Evolutionary conservation across 2,329 filamentous ascomycete species (phyloP).

Genomic region (Diaporthe sp.): DNA sequence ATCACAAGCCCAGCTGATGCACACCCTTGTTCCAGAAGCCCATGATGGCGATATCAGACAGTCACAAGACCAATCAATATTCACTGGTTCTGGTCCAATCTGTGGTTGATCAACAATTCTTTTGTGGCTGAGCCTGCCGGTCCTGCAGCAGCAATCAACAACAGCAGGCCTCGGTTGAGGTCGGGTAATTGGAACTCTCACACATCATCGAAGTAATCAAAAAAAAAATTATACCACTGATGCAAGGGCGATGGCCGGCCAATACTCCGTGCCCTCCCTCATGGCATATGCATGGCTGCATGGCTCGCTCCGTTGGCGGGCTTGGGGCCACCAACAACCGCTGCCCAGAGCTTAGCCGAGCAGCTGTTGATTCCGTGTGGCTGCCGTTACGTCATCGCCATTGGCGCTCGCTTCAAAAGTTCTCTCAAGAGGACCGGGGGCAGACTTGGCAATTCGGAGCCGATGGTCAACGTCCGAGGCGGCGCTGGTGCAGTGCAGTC

Average conservation of each 20-base stretch:
- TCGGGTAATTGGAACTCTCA: not conserved
- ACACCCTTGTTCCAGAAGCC: not conserved
- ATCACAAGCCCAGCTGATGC: constrained; percentile 20
- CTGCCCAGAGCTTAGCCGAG: constrained; percentile 31
- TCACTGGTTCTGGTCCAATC: not conserved
- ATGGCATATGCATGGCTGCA: constrained; percentile 18
- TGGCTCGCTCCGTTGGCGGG: not conserved
- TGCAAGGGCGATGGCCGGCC: not conserved
- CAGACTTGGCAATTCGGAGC: constrained; percentile 26
- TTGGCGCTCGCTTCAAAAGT: constrained; percentile 2
- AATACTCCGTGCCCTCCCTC: not conserved
- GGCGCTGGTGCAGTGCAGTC: not conserved
- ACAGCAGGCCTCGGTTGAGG: not conserved
- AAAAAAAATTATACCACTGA: not conserved
- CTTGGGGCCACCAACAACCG: constrained; percentile 9
- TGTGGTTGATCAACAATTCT: not conserved
- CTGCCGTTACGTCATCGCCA: constrained; percentile 2
- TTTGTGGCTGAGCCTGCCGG: constrained; percentile 7
- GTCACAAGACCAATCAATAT: not conserved
- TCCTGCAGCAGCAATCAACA: not conserved
- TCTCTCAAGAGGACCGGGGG: not conserved
- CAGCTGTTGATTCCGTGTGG: constrained; percentile 4
- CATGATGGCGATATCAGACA: not conserved
- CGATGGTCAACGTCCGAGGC: constrained; percentile 28
- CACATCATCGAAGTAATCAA: not conserved